These are phyloP conservation scores for Fagus sylvatica DNA, from an alignment of 306 rosid species.

Conservation along the genomic window DNA sequence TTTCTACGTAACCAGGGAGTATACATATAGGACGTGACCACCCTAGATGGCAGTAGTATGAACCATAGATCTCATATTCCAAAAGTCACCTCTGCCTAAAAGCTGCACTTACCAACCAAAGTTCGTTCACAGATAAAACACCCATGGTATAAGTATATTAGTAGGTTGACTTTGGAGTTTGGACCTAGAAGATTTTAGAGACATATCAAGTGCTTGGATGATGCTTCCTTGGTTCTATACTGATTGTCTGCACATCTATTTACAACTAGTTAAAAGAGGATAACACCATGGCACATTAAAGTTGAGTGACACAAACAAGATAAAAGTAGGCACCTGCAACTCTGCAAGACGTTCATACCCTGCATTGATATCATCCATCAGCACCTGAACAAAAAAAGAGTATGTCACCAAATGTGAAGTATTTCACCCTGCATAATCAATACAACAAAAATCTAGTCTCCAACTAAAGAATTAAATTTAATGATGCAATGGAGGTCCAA, in stretches of 20 bases:
- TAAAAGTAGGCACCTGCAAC: slow-evolving; percentile 58
- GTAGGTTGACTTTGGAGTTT: not conserved
- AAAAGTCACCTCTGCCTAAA: not conserved
- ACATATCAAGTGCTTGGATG: not conserved
- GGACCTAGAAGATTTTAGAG: not conserved
- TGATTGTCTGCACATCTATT: not conserved
- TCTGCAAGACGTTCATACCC: slow-evolving; percentile 94
- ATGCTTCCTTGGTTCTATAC: not conserved
- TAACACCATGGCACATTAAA: not conserved
- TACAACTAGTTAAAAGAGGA: not conserved
- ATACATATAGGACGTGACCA: not conserved
- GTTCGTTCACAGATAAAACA: not conserved
- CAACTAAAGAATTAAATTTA: not conserved
- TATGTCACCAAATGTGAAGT: slow-evolving; percentile 16
- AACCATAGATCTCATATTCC: not conserved
- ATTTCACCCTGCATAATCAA: not conserved
- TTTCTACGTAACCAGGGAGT: not conserved
- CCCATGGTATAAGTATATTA: not conserved
- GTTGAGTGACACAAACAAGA: slow-evolving; percentile 13
- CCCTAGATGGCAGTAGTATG: not conserved
- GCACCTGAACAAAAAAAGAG: slow-evolving; percentile 53
- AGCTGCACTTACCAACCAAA: not conserved
- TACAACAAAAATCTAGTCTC: not conserved
- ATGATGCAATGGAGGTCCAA: not conserved
- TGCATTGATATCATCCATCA: slow-evolving; percentile 94